These are phyloP conservation scores for Scedosporium minutisporum DNA, from an alignment of 2,329 filamentous ascomycete species.

Conservation along the genomic window DNA sequence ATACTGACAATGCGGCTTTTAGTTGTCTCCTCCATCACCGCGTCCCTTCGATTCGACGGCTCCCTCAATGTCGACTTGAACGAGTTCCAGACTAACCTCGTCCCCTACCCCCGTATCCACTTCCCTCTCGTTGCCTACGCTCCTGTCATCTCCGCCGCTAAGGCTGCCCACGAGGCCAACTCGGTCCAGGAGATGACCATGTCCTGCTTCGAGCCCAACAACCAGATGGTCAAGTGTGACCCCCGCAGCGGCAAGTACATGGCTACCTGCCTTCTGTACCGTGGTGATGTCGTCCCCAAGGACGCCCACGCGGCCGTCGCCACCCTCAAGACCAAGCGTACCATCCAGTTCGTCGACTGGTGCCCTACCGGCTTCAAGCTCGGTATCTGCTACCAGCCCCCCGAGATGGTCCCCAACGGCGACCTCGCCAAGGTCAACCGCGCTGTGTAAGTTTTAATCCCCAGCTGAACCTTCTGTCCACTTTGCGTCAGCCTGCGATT, in stretches of 20 bases:
- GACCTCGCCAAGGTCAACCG: constrained; percentile 97
- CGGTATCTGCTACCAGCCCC: constrained; percentile 99
- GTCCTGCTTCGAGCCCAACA: constrained; percentile 99
- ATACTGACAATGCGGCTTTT: constrained; percentile 17
- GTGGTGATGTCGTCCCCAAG: constrained; percentile 95
- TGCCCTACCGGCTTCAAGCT: constrained; percentile 99
- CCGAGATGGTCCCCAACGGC: constrained; percentile 90
- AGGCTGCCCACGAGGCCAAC: constrained; percentile 96
- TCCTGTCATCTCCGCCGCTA: constrained; percentile 86
- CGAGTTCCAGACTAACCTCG: constrained; percentile 99
- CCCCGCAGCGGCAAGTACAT: constrained; percentile 99
- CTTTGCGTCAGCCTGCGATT: not conserved
- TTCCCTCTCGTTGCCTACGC: constrained; percentile 97
- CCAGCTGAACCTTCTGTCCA: not conserved
- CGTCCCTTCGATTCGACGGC: constrained; percentile 95
- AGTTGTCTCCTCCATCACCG: constrained; percentile 98
- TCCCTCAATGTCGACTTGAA: constrained; percentile 98
- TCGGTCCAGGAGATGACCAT: constrained; percentile 97
- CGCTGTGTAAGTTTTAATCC: constrained; percentile 65
- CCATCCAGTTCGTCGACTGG: constrained; percentile 99
- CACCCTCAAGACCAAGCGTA: constrained; percentile 97
- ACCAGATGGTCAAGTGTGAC: constrained; percentile 99
- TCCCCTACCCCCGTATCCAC: constrained; percentile 97
- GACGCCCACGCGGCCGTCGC: constrained; percentile 88
- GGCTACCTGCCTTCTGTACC: constrained; percentile 96